Base-by-base conservation (phyloP, 1,284 basidiomycete genomes). In the Cystobasidium slooffiae region DNA sequence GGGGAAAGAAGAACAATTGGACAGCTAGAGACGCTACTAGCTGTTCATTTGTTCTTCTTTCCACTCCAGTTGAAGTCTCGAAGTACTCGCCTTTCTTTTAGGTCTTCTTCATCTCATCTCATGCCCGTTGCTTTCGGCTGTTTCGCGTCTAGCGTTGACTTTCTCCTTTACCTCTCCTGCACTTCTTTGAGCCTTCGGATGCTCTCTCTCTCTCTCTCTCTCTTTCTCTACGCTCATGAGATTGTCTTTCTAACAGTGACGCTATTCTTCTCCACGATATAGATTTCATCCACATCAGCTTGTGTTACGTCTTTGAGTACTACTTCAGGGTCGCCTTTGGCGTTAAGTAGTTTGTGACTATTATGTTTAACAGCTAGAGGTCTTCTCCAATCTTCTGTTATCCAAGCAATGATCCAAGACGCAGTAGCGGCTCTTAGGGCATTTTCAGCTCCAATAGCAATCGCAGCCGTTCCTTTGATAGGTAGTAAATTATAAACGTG, bases 401-500 rank as follows among this genome's bases (percentile, higher is more conserved):
- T 67, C 64, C 72, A 75, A 4, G 68, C 70, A 14, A 73, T 53
- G 31, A 75, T 64, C 1, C 69, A 74, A 1, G 65, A 31, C 5
- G 72, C 73, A 2, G 61, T 61, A 47, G 68, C 68, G 5, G 68
- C 75, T 43, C 69, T 68, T 8, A 76, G 55, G 0, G 62, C 78
- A 53, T 78, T 68, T 6, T 61, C 69, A 0, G 43, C n/a, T 0
- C 75, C 78, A 6, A 76, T 74, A 1, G 58, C 63, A 3, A 72
- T 14, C 2, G 77, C 74, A 1, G 72, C 75, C 20, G 43, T 24
- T 16, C 73, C 24, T 9, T 51, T 62, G 41, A 79, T 68, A 1
- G 78, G 78, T 39, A 79, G 62, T 47, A 79, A 70, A 69, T 78
- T 77, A 68, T 70, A 77, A 8, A 76, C 62, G n/a, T 76, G 56